Percentiles rank a stretch among this genome's conserved stretches.
Conservation (phyloP, 352 stramenopile species). For the Phytophthora aleatoria region DNA sequence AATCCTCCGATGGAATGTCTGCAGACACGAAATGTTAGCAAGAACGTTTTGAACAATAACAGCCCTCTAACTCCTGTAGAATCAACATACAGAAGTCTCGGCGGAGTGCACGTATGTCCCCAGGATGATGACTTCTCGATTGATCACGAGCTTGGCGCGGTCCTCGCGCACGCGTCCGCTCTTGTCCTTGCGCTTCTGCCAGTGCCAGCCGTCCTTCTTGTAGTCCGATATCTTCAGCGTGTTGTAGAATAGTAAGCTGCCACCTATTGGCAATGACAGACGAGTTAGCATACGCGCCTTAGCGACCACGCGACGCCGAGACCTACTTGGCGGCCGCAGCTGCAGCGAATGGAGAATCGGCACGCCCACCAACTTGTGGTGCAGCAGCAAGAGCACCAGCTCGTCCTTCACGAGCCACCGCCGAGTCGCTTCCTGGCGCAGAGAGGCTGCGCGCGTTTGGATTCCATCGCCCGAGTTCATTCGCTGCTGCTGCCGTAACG, state of each 20-base stretch:
- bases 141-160: conserved; percentile 85
- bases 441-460: conserved; percentile 38
- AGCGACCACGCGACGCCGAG: conserved; percentile 2
- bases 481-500: conserved; percentile 23
- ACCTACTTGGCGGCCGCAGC: conserved; percentile 64
- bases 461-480: conserved; percentile 34
- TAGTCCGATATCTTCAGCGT: conserved; percentile 66
- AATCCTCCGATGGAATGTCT: conserved; percentile 87
- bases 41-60: background rate
- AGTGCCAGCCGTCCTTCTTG: conserved; percentile 87
- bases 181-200: conserved; percentile 88
- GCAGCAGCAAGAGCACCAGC: conserved; percentile 71
- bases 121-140: conserved; percentile 79
- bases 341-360: conserved; percentile 51
- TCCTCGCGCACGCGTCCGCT: conserved; percentile 79
- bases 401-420: conserved; percentile 89
- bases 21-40: conserved; percentile 1
- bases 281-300: background rate
- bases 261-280: conserved; percentile 42
- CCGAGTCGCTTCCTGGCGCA: conserved; percentile 50
- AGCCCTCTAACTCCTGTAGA: background rate
- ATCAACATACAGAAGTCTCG: conserved; percentile 55
- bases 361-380: conserved; percentile 49
- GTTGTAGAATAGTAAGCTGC: conserved; percentile 76
- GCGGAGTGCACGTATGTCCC: conserved; percentile 86